Evolutionary conservation across 1,139 yeast species (phyloP), one percentile per base, ranked within the genome.

Genomic region (Ashbya aceris): DNA sequence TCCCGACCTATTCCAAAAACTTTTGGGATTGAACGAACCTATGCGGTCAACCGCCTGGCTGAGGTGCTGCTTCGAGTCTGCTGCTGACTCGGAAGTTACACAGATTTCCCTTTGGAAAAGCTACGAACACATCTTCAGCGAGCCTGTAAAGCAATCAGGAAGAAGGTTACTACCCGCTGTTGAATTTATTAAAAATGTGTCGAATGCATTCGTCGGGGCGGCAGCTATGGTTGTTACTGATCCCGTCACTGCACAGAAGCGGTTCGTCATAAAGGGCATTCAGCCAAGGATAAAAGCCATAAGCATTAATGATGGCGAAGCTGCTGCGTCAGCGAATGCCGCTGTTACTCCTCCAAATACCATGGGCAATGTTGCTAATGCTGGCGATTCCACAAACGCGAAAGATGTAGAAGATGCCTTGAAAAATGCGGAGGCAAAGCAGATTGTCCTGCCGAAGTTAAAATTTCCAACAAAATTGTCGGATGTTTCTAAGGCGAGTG

Each of bases 91-190:
- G 4, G 96, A 87, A 60, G 96, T 89, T 8, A 89, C 97, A 0
- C 99, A 91, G 64, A 87, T 91, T 28, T 83, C 95, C 10, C 72
- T 91, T 40, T 91, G 99, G 99, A 86, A 89, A 61, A 80, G 95
- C 0, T 91, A 91, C 63, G 98, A 91, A 60, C 70, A 79, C 26
- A 94, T 83, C 59, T 91, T 91, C 55, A 77, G 77, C 42, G 67
- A 66, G 33, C 69, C 69, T 42, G 70, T 70, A 10, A 65, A 70
- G 13, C 72, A 68, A 37, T 45, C 58, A 6, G 66, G 64, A 29
- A 77, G 77, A 49, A 76, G 79, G 46, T 69, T 91, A 40, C 71
- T 91, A 38, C 95, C 96, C 1, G 98, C 98, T 0, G 97, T 93
- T 13, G 97, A 91, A 53, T 91, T 91, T 59, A 91, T 91, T 58